These are phyloP conservation scores for Coprinopsis marcescibilis DNA, from an alignment of 768 basidiomycete species.

Conservation along the genomic window DNA sequence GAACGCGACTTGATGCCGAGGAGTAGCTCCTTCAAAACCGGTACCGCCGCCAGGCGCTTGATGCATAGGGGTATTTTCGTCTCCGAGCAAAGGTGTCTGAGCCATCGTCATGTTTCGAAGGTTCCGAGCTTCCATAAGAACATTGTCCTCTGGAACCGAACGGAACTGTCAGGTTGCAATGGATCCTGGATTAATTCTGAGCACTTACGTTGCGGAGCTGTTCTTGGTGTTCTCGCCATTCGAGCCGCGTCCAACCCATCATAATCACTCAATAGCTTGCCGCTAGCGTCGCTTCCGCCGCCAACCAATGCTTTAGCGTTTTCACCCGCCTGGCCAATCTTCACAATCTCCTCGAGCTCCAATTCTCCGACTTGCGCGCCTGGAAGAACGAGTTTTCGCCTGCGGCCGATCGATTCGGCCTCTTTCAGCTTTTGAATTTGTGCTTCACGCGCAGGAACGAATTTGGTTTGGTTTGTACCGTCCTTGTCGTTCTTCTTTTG, in stretches of 20 bases:
- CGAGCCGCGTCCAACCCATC: conserved; percentile 81
- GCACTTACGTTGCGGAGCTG: conserved; percentile 84
- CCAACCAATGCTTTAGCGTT: conserved; percentile 80
- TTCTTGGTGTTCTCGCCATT: conserved; percentile 92
- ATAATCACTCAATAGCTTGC: conserved; percentile 86
- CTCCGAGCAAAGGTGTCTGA: conserved; percentile 93
- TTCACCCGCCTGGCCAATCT: conserved; percentile 92
- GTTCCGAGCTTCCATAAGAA: conserved; percentile 93
- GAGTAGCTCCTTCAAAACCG: conserved; percentile 93
- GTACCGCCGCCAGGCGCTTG: conserved; percentile 67
- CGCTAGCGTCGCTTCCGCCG: conserved; percentile 79
- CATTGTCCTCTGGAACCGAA: conserved; percentile 72
- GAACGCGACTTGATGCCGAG: conserved; percentile 83
- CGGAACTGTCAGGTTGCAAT: conserved; percentile 5
- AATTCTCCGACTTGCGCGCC: conserved; percentile 88
- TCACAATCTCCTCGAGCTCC: conserved; percentile 97
- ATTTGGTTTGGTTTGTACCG: conserved; percentile 82
- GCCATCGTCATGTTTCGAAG: conserved; percentile 87
- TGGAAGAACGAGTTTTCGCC: conserved; percentile 81
- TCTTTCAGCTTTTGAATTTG: conserved; percentile 98
- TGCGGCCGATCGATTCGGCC: conserved; percentile 88
- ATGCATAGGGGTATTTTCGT: conserved; percentile 96
- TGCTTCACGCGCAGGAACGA: conserved; percentile 93
- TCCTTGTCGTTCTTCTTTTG: conserved; percentile 68
- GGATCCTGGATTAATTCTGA: conserved; percentile 1